phyloP scores from a whole-genome alignment of 495 filamentous ascomycete species.

The Podospora pseudocomata region DNA sequence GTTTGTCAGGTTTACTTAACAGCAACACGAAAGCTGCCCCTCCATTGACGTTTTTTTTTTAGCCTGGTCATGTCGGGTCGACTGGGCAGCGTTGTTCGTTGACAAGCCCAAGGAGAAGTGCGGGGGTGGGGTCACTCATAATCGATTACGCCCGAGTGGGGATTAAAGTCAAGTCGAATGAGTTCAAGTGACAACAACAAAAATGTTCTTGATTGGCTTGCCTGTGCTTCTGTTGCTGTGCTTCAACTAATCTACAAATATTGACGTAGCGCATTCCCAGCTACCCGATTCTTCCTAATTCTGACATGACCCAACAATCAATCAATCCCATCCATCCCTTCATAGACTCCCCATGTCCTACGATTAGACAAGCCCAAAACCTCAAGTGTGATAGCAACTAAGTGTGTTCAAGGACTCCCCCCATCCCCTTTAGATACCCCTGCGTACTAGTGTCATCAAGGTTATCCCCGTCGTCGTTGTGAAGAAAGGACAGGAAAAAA shows the following conservation, averaged over 20 bases:
- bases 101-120: slow-evolving; percentile 2
- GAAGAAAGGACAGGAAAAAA: slow-evolving; percentile 2
- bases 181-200: neutral
- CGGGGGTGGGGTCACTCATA: slow-evolving; percentile 9
- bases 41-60: slow-evolving; percentile 20
- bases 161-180: no score
- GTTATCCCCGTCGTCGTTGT: neutral
- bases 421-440: neutral
- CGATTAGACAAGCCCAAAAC: neutral
- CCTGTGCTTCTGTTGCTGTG: neutral
- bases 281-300: slow-evolving; percentile 3
- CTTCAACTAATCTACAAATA: neutral
- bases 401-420: neutral
- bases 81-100: slow-evolving; percentile 1
- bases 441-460: neutral
- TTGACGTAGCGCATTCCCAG: slow-evolving; percentile 2
- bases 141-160: neutral
- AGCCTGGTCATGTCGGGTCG: neutral
- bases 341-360: neutral
- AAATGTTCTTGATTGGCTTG: neutral
- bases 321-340: neutral
- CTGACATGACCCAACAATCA: neutral
- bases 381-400: neutral
- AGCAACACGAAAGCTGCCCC: slow-evolving; percentile 18
- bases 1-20: neutral